Percentiles rank a stretch among this genome's conserved stretches.
These are phyloP conservation scores for Pleurotus tuber-regium DNA, from an alignment of 768 basidiomycete genomes.

Conservation along the genomic window DNA sequence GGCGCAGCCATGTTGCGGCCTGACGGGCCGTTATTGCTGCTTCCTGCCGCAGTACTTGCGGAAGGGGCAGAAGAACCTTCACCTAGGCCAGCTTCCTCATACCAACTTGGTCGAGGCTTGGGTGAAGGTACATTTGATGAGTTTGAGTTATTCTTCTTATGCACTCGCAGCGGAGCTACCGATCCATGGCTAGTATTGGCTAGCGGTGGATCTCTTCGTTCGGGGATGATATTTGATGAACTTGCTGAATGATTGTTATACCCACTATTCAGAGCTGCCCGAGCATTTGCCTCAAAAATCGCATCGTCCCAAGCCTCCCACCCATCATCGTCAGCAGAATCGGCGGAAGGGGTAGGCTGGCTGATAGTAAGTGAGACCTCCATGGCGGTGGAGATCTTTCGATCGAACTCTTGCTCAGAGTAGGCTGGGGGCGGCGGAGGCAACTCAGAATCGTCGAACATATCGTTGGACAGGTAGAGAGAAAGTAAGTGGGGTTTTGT, in stretches of 20 bases:
- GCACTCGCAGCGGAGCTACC: conserved; percentile 34
- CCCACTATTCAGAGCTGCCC: conserved; percentile 11
- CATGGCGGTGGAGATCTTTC: conserved; percentile 44
- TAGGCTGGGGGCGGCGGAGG: conserved; percentile 38
- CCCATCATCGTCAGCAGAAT: conserved; percentile 41
- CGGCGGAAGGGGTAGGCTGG: conserved; percentile 19
- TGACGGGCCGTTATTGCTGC: background rate
- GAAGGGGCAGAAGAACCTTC: conserved; percentile 3
- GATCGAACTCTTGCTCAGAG: conserved; percentile 50
- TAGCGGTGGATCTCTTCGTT: conserved; percentile 10
- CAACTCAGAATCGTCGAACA: conserved; percentile 17
- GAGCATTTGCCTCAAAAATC: conserved; percentile 30
- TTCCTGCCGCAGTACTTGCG: background rate
- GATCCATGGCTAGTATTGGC: conserved; percentile 8
- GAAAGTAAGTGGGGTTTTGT: too few relatives aligned
- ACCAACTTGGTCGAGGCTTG: conserved; percentile 19
- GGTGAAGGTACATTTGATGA: conserved; percentile 6
- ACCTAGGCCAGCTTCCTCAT: conserved; percentile 23
- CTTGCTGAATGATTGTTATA: too few relatives aligned
- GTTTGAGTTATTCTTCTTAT: conserved; percentile 24
- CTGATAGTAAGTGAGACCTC: conserved; percentile 34
- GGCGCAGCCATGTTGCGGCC: background rate
- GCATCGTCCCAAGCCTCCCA: conserved; percentile 53
- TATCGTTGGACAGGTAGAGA: conserved; percentile 11
- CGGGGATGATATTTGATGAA: background rate